Conservation (phyloP, 1,284 basidiomycete species). For the Ceratobasidium papillatum region DNA sequence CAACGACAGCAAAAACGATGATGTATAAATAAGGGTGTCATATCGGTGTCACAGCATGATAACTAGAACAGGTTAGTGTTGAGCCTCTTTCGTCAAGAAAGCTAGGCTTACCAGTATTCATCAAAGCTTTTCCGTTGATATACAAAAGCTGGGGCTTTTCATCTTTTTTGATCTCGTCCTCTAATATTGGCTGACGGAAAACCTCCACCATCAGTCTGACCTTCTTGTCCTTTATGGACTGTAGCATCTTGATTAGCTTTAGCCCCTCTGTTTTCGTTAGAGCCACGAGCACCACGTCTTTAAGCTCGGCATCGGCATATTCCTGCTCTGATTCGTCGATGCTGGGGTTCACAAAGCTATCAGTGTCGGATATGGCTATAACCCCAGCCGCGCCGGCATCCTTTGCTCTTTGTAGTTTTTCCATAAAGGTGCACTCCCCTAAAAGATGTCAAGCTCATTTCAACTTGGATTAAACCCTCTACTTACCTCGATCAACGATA, state of each 20-base stretch:
- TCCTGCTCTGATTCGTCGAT: conserved; percentile 61
- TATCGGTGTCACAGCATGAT: conserved; percentile 29
- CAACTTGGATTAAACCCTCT: neutral
- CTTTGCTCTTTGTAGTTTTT: conserved; percentile 75
- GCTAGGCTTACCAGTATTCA: conserved; percentile 62
- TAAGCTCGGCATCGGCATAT: conserved; percentile 58
- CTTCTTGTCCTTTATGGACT: conserved; percentile 61
- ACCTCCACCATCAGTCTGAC: conserved; percentile 59
- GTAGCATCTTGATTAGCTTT: conserved; percentile 64
- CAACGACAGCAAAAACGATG: neutral
- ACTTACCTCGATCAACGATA: conserved; percentile 35
- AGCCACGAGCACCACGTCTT: conserved; percentile 68
- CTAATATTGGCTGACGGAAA: conserved; percentile 47
- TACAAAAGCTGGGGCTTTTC: conserved; percentile 56
- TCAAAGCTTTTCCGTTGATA: conserved; percentile 76
- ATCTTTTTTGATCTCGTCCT: conserved; percentile 19
- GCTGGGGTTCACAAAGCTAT: conserved; percentile 71
- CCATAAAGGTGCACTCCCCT: conserved; percentile 82
- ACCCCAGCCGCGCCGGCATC: conserved; percentile 76
- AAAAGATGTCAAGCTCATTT: conserved; percentile 51
- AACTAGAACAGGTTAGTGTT: neutral
- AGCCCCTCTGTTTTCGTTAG: conserved; percentile 62
- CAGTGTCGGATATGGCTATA: conserved; percentile 62
- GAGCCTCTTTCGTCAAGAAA: neutral
- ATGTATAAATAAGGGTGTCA: conserved; percentile 5